Evolutionary conservation across 2,329 filamentous ascomycete species (phyloP).

Genomic region (Pochonia chlamydosporia): DNA sequence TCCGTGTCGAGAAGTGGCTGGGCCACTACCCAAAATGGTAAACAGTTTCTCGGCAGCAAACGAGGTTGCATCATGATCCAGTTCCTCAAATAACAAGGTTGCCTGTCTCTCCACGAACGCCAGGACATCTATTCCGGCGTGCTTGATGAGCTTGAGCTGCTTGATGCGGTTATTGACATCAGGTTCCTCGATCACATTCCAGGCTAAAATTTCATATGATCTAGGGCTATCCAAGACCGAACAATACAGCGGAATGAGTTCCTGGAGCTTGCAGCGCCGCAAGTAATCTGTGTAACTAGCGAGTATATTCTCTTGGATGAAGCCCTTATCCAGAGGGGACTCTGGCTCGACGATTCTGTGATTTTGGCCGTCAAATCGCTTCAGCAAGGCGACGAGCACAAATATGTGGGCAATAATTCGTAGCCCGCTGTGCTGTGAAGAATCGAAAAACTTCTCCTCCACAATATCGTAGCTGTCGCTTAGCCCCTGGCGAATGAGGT

Average conservation of each 20-base stretch:
- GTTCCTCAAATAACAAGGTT: conserved; percentile 42
- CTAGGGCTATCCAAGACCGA: conserved; percentile 64
- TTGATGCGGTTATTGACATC: conserved; percentile 58
- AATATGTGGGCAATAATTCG: conserved; percentile 63
- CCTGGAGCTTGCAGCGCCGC: conserved; percentile 63
- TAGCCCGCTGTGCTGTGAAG: conserved; percentile 57
- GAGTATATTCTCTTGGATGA: conserved; percentile 67
- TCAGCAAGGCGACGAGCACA: conserved; percentile 62
- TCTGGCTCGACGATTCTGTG: conserved; percentile 9
- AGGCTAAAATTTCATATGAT: conserved; percentile 65
- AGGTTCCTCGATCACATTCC: conserved; percentile 69
- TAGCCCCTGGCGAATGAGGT: conserved; percentile 19
- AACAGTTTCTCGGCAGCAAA: conserved; percentile 41
- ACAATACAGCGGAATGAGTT: conserved; percentile 82
- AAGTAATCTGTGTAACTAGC: conserved; percentile 78
- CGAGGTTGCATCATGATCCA: conserved; percentile 24
- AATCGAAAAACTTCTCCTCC: conserved; percentile 43
- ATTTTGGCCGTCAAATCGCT: conserved; percentile 40
- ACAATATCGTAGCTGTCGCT: conserved; percentile 26
- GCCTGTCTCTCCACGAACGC: conserved; percentile 69
- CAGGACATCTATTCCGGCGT: conserved; percentile 65
- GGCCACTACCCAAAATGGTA: conserved; percentile 40
- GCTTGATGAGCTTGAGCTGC: conserved; percentile 69
- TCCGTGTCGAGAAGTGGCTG: conserved; percentile 35
- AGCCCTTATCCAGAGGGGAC: conserved; percentile 21